These are phyloP conservation scores for Penicillium paneum DNA, from an alignment of 2,329 filamentous ascomycete genomes.

Conservation along the genomic window DNA sequence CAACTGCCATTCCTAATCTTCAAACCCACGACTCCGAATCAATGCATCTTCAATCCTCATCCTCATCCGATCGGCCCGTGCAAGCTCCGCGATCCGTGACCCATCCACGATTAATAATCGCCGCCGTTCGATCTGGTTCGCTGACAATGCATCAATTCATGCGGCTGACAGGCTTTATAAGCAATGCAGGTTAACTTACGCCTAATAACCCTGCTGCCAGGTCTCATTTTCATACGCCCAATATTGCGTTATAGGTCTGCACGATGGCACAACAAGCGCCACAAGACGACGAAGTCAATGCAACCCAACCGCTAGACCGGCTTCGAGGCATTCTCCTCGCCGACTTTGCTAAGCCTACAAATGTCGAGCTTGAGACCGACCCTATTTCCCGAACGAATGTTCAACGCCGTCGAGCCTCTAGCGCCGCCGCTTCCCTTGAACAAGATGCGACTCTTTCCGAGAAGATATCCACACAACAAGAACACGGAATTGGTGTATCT, in stretches of 20 bases:
- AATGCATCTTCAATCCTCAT: neutral
- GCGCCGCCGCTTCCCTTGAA: slow-evolving; percentile 14
- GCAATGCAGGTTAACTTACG: neutral
- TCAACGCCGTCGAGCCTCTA: slow-evolving; percentile 17
- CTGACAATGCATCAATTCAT: slow-evolving; percentile 6
- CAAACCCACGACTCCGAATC: neutral
- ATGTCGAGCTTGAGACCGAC: neutral
- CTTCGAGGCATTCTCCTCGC: slow-evolving; percentile 11
- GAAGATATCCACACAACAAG: slow-evolving; percentile 17
- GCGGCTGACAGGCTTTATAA: slow-evolving; percentile 1
- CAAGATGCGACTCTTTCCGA: slow-evolving; percentile 17
- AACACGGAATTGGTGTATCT: slow-evolving; percentile 10
- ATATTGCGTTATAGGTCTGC: slow-evolving; percentile 1
- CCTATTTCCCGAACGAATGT: slow-evolving; percentile 16
- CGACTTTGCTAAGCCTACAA: neutral
- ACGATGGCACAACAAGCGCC: slow-evolving; percentile 8
- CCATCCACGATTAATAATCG: slow-evolving; percentile 21
- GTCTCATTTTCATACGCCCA: neutral
- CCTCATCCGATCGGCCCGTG: neutral
- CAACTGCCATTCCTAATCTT: neutral
- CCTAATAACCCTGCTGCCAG: slow-evolving; percentile 3
- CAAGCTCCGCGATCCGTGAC: neutral
- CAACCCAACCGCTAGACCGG: slow-evolving; percentile 13
- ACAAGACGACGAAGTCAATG: slow-evolving; percentile 10
- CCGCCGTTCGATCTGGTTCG: slow-evolving; percentile 10